Evolutionary conservation across 805 yeast genomes (phyloP).

Genomic region (Saccharomycopsis fibuligera): DNA sequence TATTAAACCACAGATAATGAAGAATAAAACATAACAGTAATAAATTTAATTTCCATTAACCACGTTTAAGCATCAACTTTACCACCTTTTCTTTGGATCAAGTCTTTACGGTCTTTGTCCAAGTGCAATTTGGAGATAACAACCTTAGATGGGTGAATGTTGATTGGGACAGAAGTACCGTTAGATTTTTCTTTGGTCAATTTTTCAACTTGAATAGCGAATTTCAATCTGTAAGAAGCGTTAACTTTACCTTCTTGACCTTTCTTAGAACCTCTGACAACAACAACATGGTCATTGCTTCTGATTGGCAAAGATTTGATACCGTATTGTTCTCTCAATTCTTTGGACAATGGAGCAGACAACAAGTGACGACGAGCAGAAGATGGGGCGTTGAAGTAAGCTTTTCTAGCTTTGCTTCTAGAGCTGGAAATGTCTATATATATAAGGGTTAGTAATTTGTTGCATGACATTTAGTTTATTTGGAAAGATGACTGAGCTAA

Average conservation of each 20-base stretch:
- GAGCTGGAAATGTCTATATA: constrained; percentile 92
- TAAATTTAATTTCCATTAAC: background rate
- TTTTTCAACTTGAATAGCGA: constrained; percentile 93
- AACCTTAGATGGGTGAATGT: constrained; percentile 98
- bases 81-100: constrained; percentile 97
- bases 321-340: constrained; percentile 95
- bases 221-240: constrained; percentile 98
- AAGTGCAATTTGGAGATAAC: constrained; percentile 97
- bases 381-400: constrained; percentile 97
- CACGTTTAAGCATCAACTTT: constrained; percentile 49
- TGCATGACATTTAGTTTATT: background rate
- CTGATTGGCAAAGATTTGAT: constrained; percentile 95
- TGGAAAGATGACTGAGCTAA: background rate
- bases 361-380: constrained; percentile 88
- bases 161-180: constrained; percentile 96
- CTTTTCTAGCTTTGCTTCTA: constrained; percentile 99
- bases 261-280: constrained; percentile 98
- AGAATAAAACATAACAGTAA: background rate
- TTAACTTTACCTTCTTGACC: constrained; percentile 98
- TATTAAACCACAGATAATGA: background rate
- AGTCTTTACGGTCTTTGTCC: constrained; percentile 98
- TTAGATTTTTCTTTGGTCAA: constrained; percentile 95
- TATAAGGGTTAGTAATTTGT: constrained; percentile 4
- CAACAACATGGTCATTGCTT: constrained; percentile 92
- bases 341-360: constrained; percentile 99